A percentile compares a stretch with the other conserved stretches of the same genome.
These are phyloP conservation scores for Lasiodiplodia sp. DNA, from an alignment of 2,329 filamentous ascomycete species.

Conservation along the genomic window DNA sequence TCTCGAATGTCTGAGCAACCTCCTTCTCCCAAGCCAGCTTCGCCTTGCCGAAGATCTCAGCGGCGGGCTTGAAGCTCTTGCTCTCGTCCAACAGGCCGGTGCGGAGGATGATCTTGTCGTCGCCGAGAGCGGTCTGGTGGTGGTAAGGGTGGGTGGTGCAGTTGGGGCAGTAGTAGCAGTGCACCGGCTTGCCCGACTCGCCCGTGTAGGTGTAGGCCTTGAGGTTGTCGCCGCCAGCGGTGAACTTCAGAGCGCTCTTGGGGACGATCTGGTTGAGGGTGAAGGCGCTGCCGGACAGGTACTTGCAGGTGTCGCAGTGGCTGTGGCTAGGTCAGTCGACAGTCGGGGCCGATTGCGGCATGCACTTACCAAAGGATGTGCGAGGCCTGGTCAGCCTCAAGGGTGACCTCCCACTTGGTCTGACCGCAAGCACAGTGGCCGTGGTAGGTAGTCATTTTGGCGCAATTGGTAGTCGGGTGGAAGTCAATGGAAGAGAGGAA, in stretches of 20 bases:
- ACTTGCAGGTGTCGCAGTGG: slow-evolving; percentile 66
- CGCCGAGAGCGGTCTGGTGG: slow-evolving; percentile 60
- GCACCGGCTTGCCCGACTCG: slow-evolving; percentile 62
- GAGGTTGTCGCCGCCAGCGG: slow-evolving; percentile 55
- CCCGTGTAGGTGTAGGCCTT: slow-evolving; percentile 64
- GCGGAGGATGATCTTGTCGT: slow-evolving; percentile 60
- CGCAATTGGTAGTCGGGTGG: slow-evolving; percentile 24
- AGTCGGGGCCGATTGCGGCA: not conserved
- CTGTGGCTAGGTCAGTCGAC: slow-evolving; percentile 39
- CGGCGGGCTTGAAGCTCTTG: slow-evolving; percentile 57
- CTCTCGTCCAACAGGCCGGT: slow-evolving; percentile 58
- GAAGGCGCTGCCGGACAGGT: slow-evolving; percentile 58
- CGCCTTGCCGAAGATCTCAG: slow-evolving; percentile 64
- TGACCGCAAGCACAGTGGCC: slow-evolving; percentile 65
- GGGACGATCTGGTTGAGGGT: slow-evolving; percentile 64
- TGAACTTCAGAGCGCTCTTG: slow-evolving; percentile 58
- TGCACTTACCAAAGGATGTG: slow-evolving; percentile 56
- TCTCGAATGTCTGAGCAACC: slow-evolving; percentile 56
- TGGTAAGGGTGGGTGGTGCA: slow-evolving; percentile 65
- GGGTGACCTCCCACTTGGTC: slow-evolving; percentile 59
- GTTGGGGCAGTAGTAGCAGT: slow-evolving; percentile 66
- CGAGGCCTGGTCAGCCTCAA: slow-evolving; percentile 53
- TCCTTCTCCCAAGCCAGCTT: slow-evolving; percentile 60
- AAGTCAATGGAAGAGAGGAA: not conserved
- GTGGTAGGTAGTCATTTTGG: slow-evolving; percentile 54